phyloP scores from a whole-genome alignment of 306 rosid species.

The Potentilla sterilis region DNA sequence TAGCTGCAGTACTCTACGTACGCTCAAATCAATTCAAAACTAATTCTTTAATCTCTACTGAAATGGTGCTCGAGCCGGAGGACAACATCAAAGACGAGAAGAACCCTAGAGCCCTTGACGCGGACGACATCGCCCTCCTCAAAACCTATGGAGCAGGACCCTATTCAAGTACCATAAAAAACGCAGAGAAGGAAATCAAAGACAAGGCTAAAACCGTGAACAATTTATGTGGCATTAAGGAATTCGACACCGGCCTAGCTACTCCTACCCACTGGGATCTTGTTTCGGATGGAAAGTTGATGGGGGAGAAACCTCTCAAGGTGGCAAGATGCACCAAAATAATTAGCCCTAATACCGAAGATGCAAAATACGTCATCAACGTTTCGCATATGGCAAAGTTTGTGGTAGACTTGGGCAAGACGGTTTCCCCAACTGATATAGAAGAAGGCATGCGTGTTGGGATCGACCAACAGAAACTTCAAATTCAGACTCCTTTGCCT shows the following conservation, averaged over 20 bases:
- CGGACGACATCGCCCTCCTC: constrained; percentile 88
- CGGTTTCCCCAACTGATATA: no score
- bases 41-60: background rate
- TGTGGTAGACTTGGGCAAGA: no score
- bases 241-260: constrained; percentile 96
- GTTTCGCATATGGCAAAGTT: no score
- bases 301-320: constrained; percentile 98
- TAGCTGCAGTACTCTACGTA: no score
- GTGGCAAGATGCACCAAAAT: constrained; percentile 98
- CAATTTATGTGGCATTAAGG: constrained; percentile 90
- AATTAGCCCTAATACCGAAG: constrained; percentile 90
- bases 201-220: constrained; percentile 92
- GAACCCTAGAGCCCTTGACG: constrained; percentile 92
- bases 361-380: constrained; percentile 87
- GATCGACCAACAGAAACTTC: constrained; percentile 85
- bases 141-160: constrained; percentile 95
- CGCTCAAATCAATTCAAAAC: no score
- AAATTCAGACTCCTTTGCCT: constrained; percentile 95
- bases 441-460: constrained; percentile 99
- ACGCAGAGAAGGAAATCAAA: constrained; percentile 84
- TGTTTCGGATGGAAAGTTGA: constrained; percentile 92
- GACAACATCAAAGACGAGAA: constrained; percentile 83
- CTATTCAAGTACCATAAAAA: constrained; percentile 71
- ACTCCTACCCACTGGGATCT: constrained; percentile 99
- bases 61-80: constrained; percentile 55